Evolutionary conservation across 2,329 filamentous ascomycete species (phyloP).

Genomic region (Pseudovirgaria hyperparasitica): DNA sequence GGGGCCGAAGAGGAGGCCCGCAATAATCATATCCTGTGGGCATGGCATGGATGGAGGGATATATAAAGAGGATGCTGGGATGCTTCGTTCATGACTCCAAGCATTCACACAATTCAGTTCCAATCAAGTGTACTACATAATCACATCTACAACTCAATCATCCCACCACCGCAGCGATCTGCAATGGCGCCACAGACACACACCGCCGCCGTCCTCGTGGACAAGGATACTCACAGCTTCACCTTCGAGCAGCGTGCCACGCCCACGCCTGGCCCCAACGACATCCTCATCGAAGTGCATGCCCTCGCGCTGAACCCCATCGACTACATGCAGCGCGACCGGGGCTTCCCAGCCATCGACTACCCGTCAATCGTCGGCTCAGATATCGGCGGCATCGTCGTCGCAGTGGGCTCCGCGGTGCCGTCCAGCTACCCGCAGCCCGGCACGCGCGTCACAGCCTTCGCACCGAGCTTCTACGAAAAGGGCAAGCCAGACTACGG

Average conservation of each 20-base stretch:
- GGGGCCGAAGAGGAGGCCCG: no score
- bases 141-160: no score
- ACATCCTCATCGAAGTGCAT: conserved; percentile 36
- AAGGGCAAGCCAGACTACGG: conserved; percentile 16
- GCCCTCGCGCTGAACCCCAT: conserved; percentile 38
- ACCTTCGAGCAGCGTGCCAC: conserved; percentile 27
- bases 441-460: conserved; percentile 18
- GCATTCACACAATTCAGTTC: no score
- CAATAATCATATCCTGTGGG: no score
- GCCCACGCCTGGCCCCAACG: conserved; percentile 31
- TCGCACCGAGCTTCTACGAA: conserved; percentile 15
- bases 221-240: conserved; percentile 16
- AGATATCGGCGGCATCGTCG: conserved; percentile 32
- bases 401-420: conserved; percentile 29
- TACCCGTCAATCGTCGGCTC: conserved; percentile 33
- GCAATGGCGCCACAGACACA: no score
- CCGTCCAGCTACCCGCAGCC: conserved; percentile 10
- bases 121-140: no score
- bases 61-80: no score
- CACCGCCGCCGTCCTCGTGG: conserved; percentile 4
- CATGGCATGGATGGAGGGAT: no score
- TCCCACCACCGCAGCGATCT: no score
- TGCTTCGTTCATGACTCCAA: no score
- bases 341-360: conserved; percentile 27
- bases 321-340: conserved; percentile 30